A percentile compares a stretch with the other conserved stretches of the same genome.
Evolutionary conservation across 805 yeast genomes (phyloP).

Genomic region (Lachancea cidri): DNA sequence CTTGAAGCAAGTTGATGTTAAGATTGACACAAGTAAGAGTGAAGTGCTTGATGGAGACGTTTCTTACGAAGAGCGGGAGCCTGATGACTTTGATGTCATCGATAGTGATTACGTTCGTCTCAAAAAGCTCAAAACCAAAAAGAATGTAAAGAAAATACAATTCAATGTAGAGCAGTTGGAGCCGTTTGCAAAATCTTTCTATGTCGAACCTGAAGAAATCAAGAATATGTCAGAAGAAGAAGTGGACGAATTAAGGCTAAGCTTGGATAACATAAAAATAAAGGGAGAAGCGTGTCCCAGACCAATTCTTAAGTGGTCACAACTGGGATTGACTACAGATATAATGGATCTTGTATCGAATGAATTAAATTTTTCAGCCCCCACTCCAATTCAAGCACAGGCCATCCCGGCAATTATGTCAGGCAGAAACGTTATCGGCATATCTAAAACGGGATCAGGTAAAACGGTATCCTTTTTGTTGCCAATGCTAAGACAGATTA

Average conservation of each 20-base stretch:
- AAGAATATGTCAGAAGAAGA: constrained; percentile 47
- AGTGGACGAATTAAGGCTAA: constrained; percentile 46
- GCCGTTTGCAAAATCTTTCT: constrained; percentile 58
- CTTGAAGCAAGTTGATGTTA: constrained; percentile 12
- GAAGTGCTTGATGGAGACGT: constrained; percentile 20
- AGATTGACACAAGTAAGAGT: constrained; percentile 16
- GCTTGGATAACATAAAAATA: constrained; percentile 61
- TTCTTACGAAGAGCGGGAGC: constrained; percentile 24
- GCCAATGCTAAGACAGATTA: constrained; percentile 79
- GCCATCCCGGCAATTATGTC: constrained; percentile 87
- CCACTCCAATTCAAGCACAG: constrained; percentile 88
- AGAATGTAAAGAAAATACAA: constrained; percentile 26
- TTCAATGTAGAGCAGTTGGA: constrained; percentile 36
- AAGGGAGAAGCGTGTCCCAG: constrained; percentile 52
- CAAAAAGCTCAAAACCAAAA: constrained; percentile 38
- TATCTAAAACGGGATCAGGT: constrained; percentile 96
- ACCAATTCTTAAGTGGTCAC: constrained; percentile 76
- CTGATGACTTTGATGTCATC: constrained; percentile 30
- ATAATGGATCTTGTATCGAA: constrained; percentile 49
- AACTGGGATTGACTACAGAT: constrained; percentile 66
- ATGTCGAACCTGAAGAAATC: constrained; percentile 54
- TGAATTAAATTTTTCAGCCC: constrained; percentile 47
- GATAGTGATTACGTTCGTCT: constrained; percentile 34
- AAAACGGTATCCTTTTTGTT: constrained; percentile 84
- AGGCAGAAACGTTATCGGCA: constrained; percentile 86